Conservation (phyloP, 768 basidiomycete species). For the Brasilioporus rufonigricans region DNA sequence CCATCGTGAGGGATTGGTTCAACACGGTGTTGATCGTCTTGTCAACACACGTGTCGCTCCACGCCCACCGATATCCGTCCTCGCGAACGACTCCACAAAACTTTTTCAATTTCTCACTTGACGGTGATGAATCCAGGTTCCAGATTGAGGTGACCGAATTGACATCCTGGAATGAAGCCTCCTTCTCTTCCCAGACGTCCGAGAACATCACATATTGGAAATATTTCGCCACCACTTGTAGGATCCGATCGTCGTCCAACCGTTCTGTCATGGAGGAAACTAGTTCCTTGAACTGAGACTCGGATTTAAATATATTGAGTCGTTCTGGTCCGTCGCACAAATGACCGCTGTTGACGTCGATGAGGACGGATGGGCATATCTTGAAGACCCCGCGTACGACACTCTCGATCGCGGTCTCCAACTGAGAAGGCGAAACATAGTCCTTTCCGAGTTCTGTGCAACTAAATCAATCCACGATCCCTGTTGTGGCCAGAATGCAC, state of each 20-base stretch:
- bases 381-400: background rate
- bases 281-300: background rate
- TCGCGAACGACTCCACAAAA: background rate
- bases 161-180: background rate
- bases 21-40: background rate
- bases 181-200: background rate
- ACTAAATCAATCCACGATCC: background rate
- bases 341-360: background rate
- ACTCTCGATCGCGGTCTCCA: background rate
- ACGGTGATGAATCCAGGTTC: background rate
- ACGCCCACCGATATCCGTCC: background rate
- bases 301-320: background rate
- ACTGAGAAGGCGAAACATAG: background rate
- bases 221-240: background rate
- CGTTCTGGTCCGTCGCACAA: background rate
- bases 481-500: background rate
- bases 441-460: background rate
- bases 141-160: background rate
- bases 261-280: background rate
- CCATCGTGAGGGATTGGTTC: conserved; percentile 1
- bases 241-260: background rate
- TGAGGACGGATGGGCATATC: background rate
- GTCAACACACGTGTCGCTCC: background rate
- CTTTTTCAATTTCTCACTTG: background rate
- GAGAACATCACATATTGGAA: background rate